phyloP scores from a whole-genome alignment of 2,329 filamentous ascomycete species.

The Colletotrichum sp. region DNA sequence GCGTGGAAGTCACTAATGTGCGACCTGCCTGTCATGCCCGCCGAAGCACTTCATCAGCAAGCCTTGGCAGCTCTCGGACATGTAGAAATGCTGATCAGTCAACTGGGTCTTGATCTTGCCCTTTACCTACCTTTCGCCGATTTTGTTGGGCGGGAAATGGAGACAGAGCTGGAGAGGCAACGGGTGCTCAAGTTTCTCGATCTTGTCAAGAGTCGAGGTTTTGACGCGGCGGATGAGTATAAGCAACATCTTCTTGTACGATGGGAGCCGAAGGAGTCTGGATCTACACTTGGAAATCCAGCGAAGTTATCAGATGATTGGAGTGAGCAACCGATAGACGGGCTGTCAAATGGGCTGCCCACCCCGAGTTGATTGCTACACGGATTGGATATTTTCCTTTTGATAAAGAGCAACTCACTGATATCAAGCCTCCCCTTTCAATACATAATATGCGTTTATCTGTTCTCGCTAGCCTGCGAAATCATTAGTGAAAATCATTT shows the following conservation, averaged over 20 bases:
- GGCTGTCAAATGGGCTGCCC: neutral
- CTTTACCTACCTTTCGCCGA: neutral
- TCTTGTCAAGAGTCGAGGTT: neutral
- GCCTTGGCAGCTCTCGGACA: neutral
- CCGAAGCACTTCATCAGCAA: neutral
- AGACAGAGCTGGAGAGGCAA: neutral
- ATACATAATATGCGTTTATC: neutral
- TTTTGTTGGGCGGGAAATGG: neutral
- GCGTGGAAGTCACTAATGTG: neutral
- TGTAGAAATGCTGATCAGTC: neutral
- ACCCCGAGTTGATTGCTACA: accelerated
- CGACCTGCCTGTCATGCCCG: neutral
- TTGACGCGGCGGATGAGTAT: neutral
- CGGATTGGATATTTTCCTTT: accelerated
- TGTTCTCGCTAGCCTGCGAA: neutral
- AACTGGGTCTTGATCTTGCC: neutral
- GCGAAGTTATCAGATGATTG: neutral
- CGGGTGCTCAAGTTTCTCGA: neutral
- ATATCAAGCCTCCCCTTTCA: neutral
- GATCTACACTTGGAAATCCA: neutral
- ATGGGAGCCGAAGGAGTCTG: neutral
- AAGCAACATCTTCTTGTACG: neutral
- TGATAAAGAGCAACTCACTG: neutral
- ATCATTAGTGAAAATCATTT: too few relatives aligned
- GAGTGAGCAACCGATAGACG: neutral